These are phyloP conservation scores for Andrographis paniculata DNA, from an alignment of 305 asterid genomes.

Conservation along the genomic window DNA sequence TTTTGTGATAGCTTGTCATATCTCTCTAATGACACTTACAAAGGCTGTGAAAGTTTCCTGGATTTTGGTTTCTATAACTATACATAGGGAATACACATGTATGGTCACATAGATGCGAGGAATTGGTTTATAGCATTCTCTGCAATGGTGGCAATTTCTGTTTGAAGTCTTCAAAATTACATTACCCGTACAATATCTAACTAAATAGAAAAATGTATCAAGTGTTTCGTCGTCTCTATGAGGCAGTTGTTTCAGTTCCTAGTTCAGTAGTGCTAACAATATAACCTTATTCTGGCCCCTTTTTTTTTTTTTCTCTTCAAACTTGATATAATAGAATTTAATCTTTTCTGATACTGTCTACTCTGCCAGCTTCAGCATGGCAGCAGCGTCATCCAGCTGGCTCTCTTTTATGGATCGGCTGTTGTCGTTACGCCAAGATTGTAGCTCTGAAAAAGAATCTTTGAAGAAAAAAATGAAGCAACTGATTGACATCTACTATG, in stretches of 20 bases:
- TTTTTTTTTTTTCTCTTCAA: background rate
- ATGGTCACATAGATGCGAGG: background rate
- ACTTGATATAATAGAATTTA: slow-evolving; percentile 10
- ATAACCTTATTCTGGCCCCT: too few relatives aligned
- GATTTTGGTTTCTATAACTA: too few relatives aligned
- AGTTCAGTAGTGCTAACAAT: too few relatives aligned
- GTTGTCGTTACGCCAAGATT: slow-evolving; percentile 35
- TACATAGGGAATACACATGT: background rate
- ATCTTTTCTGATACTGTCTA: slow-evolving; percentile 10
- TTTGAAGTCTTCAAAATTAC: too few relatives aligned
- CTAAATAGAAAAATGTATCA: too few relatives aligned
- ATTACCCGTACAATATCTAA: too few relatives aligned
- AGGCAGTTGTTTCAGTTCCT: too few relatives aligned
- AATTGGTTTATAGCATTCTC: background rate
- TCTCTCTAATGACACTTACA: too few relatives aligned
- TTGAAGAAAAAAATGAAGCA: slow-evolving; percentile 34
- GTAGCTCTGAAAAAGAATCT: slow-evolving; percentile 25
- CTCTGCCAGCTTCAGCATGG: slow-evolving; percentile 40
- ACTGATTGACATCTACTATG: slow-evolving; percentile 63
- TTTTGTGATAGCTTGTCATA: too few relatives aligned
- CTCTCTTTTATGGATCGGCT: slow-evolving; percentile 50
- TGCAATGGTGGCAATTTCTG: too few relatives aligned
- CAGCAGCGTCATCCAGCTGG: slow-evolving; percentile 71
- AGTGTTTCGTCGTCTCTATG: too few relatives aligned
- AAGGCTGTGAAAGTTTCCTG: too few relatives aligned